Base-by-base conservation (phyloP, 2,329 filamentous ascomycete species). In the Fusarium nygamai region DNA sequence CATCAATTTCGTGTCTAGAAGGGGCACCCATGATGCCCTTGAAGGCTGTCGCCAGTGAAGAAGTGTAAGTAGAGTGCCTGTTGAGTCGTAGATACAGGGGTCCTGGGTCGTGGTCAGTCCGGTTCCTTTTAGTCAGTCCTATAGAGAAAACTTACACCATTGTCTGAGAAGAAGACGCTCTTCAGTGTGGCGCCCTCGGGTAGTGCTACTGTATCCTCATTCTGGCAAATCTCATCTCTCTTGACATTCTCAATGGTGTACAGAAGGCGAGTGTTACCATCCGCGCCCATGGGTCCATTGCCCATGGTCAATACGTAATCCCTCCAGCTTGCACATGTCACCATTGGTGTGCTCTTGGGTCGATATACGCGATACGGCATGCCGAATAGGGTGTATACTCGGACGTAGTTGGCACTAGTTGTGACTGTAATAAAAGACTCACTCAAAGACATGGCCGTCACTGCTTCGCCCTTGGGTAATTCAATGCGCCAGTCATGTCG, bases 241-340 rank as follows among this genome's bases (percentile, higher is more conserved):
- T 97, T 97, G 76, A 98, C 90, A 80, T 99, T 97, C 80, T 98
- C 94, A 78, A 99, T 96, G 0, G 94, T 95, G 84, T 98, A 99
- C 14, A 94, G 86, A 33, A 99, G 88, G 48, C 92, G 92, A 2
- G 94, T 91, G 64, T 88, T 89, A 24, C 96, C 96, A 79, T 96
- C 92, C 16, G 91, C 89, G 19, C 92, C 92, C 39, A 97, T 89
- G 1, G 96, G 91, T 0, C 97, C 97, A 78, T 99, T 99, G 61
- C 96, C 96, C 76, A 99, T 90, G 1, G 95, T 98, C 80, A 98
- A 89, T n/a, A 99, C 92, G 82, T 98, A 98, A 85, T 99, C 95
- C 74, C 93, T 89, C 94, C 94, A 98, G 76, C 94, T 96, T 2
- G 95, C 94, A 79, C 96, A 99, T 0, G 95, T 96, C 27, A 99